Evolutionary conservation across 495 filamentous ascomycete genomes (phyloP).

Genomic region (Physcia stellaris): DNA sequence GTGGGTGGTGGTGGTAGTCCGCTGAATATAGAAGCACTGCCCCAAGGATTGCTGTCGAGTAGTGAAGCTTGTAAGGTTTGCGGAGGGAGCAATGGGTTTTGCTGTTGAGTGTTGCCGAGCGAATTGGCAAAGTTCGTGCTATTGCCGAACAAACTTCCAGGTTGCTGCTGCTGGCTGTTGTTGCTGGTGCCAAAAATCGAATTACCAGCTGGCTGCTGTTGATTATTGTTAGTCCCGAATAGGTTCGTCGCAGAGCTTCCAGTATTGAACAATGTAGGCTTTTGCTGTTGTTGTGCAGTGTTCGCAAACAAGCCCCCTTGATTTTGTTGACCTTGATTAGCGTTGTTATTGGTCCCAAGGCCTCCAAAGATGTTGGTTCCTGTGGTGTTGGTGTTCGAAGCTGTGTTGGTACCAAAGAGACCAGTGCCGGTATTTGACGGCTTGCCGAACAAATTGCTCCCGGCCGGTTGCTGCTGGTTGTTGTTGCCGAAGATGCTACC

Average conservation of each 20-base stretch:
- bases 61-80: conserved; percentile 66
- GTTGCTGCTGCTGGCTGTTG: conserved; percentile 42
- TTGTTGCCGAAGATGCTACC: conserved; percentile 30
- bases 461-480: conserved; percentile 16
- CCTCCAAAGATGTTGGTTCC: conserved; percentile 12
- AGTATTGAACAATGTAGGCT: conserved; percentile 25
- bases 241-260: conserved; percentile 19
- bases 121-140: conserved; percentile 25
- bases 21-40: conserved; percentile 65
- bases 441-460: conserved; percentile 32
- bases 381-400: conserved; percentile 12
- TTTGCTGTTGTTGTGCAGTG: conserved; percentile 29
- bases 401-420: conserved; percentile 31
- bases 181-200: conserved; percentile 48
- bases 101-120: conserved; percentile 45
- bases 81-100: conserved; percentile 35
- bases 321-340: conserved; percentile 24
- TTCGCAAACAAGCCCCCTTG: conserved; percentile 28
- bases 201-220: conserved; percentile 34
- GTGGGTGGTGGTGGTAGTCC: conserved; percentile 48
- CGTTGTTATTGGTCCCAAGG: conserved; percentile 22
- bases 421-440: too few species aligned
- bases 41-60: conserved; percentile 66
- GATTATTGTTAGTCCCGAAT: conserved; percentile 27
- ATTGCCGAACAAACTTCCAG: conserved; percentile 31